phyloP scores from a whole-genome alignment of 192 early-diverging fungal species.

The Gaertneriomyces sp. region DNA sequence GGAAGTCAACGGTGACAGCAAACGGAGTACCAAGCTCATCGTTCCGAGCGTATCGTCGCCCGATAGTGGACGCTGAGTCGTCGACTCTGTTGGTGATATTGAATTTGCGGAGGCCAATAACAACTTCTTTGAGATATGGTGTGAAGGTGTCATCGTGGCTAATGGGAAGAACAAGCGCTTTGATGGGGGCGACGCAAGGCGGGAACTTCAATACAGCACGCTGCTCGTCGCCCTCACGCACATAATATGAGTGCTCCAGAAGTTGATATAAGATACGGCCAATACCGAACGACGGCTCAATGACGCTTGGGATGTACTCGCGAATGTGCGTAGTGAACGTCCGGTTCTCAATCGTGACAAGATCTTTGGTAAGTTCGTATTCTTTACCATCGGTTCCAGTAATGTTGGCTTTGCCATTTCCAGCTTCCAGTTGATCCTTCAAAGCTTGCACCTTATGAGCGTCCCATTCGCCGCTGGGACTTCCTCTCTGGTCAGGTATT shows the following conservation, averaged over 20 bases:
- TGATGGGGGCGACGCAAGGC: conserved; percentile 87
- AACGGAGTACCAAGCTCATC: conserved; percentile 98
- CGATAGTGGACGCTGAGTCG: conserved; percentile 83
- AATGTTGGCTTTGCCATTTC: conserved; percentile 44
- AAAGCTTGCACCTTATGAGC: conserved; percentile 54
- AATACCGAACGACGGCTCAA: conserved; percentile 99
- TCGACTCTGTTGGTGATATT: conserved; percentile 85
- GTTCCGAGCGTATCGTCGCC: conserved; percentile 93
- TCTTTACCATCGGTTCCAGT: conserved; percentile 58
- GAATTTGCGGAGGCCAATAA: conserved; percentile 65
- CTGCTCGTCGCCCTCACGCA: conserved; percentile 84
- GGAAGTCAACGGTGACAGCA: conserved; percentile 97
- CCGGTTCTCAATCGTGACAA: conserved; percentile 43
- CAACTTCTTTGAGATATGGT: conserved; percentile 62
- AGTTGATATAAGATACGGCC: conserved; percentile 96
- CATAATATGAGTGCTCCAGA: conserved; percentile 91
- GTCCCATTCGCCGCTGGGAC: conserved; percentile 19
- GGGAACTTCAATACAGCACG: conserved; percentile 90
- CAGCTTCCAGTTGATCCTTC: conserved; percentile 43
- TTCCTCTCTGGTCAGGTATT: conserved; percentile 5
- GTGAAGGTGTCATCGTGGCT: conserved; percentile 69
- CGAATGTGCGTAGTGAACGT: conserved; percentile 60
- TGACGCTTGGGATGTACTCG: conserved; percentile 97
- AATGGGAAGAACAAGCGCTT: conserved; percentile 88
- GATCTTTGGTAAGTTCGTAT: conserved; percentile 60